Conservation (phyloP, 257 asterid genomes). For the Nicotiana benthamiana region DNA sequence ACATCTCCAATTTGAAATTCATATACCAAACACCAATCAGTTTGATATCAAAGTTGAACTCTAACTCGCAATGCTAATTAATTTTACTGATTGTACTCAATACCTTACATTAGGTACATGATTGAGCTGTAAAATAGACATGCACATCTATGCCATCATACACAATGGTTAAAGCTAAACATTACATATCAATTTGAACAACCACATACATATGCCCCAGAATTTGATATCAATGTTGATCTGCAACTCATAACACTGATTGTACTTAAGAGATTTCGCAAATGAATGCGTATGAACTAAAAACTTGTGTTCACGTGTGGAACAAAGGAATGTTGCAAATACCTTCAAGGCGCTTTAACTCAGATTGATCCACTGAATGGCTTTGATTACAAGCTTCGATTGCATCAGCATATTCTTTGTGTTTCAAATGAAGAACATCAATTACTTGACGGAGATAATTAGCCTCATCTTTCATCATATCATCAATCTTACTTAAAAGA, state of each 20-base stretch:
- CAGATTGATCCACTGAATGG: constrained; percentile 58
- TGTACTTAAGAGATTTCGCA: background rate
- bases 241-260: background rate
- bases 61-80: background rate
- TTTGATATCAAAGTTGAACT: background rate
- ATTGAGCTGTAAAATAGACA: constrained; percentile 3
- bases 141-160: constrained; percentile 13
- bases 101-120: background rate
- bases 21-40: background rate
- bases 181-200: constrained; percentile 6
- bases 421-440: constrained; percentile 57
- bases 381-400: constrained; percentile 52
- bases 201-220: constrained; percentile 3
- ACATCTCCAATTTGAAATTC: background rate
- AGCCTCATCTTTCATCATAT: constrained; percentile 64
- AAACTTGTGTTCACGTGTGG: background rate
- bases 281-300: background rate
- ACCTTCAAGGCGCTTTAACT: constrained; percentile 76
- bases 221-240: background rate
- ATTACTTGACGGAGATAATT: constrained; percentile 43
- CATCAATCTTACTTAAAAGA: constrained; percentile 55
- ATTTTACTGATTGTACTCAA: background rate
- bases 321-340: constrained; percentile 10
- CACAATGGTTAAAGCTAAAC: background rate
- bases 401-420: constrained; percentile 63